Evolutionary conservation across 1,284 basidiomycete genomes (phyloP).

Genomic region (Somion occarium): DNA sequence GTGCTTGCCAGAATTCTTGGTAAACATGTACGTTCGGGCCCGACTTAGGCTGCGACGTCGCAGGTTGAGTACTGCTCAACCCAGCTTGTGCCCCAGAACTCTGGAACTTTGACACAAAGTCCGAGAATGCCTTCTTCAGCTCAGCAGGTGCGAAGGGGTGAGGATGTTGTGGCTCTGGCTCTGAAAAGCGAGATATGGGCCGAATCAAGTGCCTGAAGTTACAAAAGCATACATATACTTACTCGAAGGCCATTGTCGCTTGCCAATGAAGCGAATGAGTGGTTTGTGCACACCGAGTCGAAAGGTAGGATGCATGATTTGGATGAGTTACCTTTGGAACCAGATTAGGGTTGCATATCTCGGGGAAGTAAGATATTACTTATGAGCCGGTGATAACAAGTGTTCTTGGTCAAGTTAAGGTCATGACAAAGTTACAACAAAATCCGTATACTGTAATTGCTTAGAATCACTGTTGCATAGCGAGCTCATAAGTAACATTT

Average conservation of each 20-base stretch:
- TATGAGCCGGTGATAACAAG: too few relatives aligned
- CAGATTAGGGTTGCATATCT: too few relatives aligned
- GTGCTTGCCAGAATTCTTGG: slow-evolving; percentile 78
- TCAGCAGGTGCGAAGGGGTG: slow-evolving; percentile 78
- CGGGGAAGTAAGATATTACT: too few relatives aligned
- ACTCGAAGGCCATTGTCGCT: slow-evolving; percentile 59
- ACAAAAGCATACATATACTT: slow-evolving; percentile 18
- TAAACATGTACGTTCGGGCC: slow-evolving; percentile 22
- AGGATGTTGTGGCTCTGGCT: slow-evolving; percentile 53
- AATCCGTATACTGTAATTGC: too few relatives aligned
- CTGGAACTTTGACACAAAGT: slow-evolving; percentile 51
- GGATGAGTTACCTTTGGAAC: too few relatives aligned
- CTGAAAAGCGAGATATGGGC: slow-evolving; percentile 41
- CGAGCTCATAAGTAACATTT: too few relatives aligned
- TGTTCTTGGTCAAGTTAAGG: too few relatives aligned
- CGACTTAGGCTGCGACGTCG: slow-evolving; percentile 27
- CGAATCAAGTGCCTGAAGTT: slow-evolving; percentile 1
- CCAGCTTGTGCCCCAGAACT: slow-evolving; percentile 26
- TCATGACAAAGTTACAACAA: too few relatives aligned
- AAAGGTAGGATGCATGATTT: slow-evolving; percentile 45
- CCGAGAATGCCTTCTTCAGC: slow-evolving; percentile 57
- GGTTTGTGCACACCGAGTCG: slow-evolving; percentile 45
- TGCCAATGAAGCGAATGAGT: slow-evolving; percentile 79
- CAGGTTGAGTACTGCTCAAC: slow-evolving; percentile 14
- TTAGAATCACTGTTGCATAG: too few relatives aligned